phyloP scores from a whole-genome alignment of 345 rosid species.

The Lepidium africanum region DNA sequence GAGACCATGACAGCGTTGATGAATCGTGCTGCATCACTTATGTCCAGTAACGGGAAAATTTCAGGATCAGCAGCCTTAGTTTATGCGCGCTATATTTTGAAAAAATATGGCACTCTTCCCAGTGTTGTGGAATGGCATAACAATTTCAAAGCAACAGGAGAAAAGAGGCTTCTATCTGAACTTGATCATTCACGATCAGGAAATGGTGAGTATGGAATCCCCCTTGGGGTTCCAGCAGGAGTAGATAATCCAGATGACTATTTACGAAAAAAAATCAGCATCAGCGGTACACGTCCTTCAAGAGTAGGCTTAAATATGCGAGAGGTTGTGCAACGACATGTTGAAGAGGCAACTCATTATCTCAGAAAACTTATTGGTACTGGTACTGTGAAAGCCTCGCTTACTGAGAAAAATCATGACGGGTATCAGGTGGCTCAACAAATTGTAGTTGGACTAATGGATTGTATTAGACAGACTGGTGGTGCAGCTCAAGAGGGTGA shows the following conservation, averaged over 20 bases:
- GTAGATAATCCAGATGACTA: conserved; percentile 82
- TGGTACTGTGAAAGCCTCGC: conserved; percentile 42
- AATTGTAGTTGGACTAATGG: conserved; percentile 64
- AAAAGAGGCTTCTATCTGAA: conserved; percentile 81
- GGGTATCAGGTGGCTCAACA: conserved; percentile 80
- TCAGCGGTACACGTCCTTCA: conserved; percentile 44
- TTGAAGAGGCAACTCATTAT: conserved; percentile 58
- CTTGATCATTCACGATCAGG: conserved; percentile 69
- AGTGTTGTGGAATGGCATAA: conserved; percentile 92
- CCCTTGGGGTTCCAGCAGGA: conserved; percentile 82
- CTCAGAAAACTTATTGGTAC: conserved; percentile 52
- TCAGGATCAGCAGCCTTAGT: conserved; percentile 57
- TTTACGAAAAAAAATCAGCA: conserved; percentile 69
- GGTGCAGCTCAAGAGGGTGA: conserved; percentile 99
- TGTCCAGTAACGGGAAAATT: conserved; percentile 62
- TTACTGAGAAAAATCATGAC: conserved; percentile 59
- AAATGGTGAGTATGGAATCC: conserved; percentile 68
- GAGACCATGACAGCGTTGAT: conserved; percentile 67
- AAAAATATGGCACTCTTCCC: conserved; percentile 62
- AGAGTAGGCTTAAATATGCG: conserved; percentile 82
- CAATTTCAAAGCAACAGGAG: conserved; percentile 56
- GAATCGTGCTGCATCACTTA: conserved; percentile 51
- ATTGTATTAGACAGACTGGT: conserved; percentile 79
- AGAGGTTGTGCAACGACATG: conserved; percentile 65
- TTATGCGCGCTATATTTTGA: conserved; percentile 73